Base-by-base conservation (phyloP, 345 rosid species). In the Melaleuca quinquenervia region DNA sequence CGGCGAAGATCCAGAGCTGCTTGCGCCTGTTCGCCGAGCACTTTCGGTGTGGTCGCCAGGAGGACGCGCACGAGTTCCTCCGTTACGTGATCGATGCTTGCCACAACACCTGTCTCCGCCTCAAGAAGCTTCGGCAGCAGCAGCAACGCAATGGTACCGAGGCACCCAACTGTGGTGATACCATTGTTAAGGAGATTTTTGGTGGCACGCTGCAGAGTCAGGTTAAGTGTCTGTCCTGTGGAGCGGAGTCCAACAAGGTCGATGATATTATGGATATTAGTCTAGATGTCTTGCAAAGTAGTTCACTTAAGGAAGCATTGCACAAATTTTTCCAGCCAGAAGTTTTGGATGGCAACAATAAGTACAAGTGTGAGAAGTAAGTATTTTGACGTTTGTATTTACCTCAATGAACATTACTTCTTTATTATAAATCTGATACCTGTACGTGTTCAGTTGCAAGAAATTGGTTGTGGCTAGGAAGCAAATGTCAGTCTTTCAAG, bases 211-310 rank as follows among this genome's bases (percentile, higher is more conserved):
- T 98, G 93, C 99, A 95, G 94, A 98, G 99, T 84, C 99, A 96
- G 91, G 96, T 98, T 26, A 96, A 95, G 92, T 98, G 99, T 86
- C 88, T 95, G 91, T 90, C 96, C 5, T 98, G 99, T 62, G 93
- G 96, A 86, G 89, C 88, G 1, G 99, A 96, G 91, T 96, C 99
- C 1, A 96, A 96, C 90, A 98, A 96, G 90, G 92, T 96, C 5
- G 99, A 98, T 89, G 99, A 98, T 89, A 95, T 95, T 86, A 96
- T 98, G 99, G 99, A 98, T 92, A 92, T 98, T 60, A 96, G 97
- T 89, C 95, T 98, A 84, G 99, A 96, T 53, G 89, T 98, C 86
- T 87, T 93, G 90, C 89, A 93, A 80, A 89, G 95, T 84, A 88
- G 45, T 90, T 96, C 99, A 2, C 89, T 98, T 22, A 90, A 90